Percentiles rank a stretch among this genome's conserved stretches.
These are phyloP conservation scores for Parasitella parasitica DNA, from an alignment of 371 early-diverging fungal genomes.

Conservation along the genomic window DNA sequence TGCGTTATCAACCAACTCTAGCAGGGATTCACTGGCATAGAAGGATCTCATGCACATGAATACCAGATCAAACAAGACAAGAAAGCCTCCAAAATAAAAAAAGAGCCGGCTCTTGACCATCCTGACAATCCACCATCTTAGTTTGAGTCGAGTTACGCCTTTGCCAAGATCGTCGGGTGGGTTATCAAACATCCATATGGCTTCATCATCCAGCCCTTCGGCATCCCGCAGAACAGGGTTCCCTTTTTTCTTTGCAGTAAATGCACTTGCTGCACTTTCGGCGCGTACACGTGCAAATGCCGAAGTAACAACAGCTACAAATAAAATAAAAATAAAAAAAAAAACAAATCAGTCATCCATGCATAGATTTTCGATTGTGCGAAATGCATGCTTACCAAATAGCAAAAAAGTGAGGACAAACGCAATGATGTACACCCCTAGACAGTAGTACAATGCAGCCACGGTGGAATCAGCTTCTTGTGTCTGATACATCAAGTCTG, in stretches of 20 bases:
- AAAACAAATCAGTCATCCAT: too few species aligned
- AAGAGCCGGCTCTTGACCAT: conserved; percentile 48
- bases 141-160: conserved; percentile 26
- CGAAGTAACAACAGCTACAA: conserved; percentile 59
- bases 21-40: conserved; percentile 32
- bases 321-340: background rate
- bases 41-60: conserved; percentile 58
- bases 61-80: conserved; percentile 46
- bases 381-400: conserved; percentile 39
- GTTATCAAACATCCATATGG: conserved; percentile 51
- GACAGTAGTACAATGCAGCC: conserved; percentile 52
- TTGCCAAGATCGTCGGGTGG: conserved; percentile 37
- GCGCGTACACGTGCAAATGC: conserved; percentile 59
- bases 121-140: conserved; percentile 35
- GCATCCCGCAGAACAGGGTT: conserved; percentile 29
- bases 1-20: conserved; percentile 42
- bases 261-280: conserved; percentile 52
- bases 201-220: conserved; percentile 24
- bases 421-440: conserved; percentile 54
- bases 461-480: conserved; percentile 52
- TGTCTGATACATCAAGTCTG: conserved; percentile 55
- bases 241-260: conserved; percentile 47
- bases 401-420: conserved; percentile 56
- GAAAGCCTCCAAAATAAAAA: conserved; percentile 46
- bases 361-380: background rate